Evolutionary conservation across 1,284 basidiomycete species (phyloP).

Genomic region (Stereum hirsutum): DNA sequence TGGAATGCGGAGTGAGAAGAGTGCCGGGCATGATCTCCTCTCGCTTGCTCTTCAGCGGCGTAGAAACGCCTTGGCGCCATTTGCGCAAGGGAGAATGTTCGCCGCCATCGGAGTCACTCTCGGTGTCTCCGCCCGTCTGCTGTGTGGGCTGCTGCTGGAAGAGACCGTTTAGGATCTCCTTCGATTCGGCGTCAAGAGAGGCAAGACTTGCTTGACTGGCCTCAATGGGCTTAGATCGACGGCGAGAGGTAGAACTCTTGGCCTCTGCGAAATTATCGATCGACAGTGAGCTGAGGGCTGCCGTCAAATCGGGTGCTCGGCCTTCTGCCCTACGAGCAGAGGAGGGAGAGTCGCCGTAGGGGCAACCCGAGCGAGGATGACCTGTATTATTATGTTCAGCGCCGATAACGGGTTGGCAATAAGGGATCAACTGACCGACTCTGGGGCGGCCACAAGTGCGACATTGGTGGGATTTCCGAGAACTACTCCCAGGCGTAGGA

Average conservation of each 20-base stretch:
- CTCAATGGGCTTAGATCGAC: constrained; percentile 1
- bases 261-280: constrained; percentile 4
- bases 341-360: constrained; percentile 5
- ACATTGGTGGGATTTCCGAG: constrained; percentile 14
- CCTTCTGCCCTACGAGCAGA: background rate
- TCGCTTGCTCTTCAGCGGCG: constrained; percentile 11
- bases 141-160: constrained; percentile 25
- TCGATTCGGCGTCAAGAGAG: constrained; percentile 29
- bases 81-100: background rate
- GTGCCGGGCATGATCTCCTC: constrained; percentile 42
- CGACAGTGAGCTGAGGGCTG: constrained; percentile 6
- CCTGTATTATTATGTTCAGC: too few relatives aligned
- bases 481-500: constrained; percentile 10
- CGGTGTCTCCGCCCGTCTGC: constrained; percentile 9
- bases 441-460: constrained; percentile 13
- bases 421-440: too few relatives aligned
- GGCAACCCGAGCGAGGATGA: constrained; percentile 15
- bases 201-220: constrained; percentile 17
- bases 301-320: constrained; percentile 2
- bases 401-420: too few relatives aligned
- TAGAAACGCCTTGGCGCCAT: constrained; percentile 1
- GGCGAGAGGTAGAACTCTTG: background rate
- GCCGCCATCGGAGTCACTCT: constrained; percentile 12
- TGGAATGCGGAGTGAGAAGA: constrained; percentile 35
- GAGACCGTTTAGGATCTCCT: constrained; percentile 25